phyloP scores from a whole-genome alignment of 345 rosid species.

The Eutrema japonicum region DNA sequence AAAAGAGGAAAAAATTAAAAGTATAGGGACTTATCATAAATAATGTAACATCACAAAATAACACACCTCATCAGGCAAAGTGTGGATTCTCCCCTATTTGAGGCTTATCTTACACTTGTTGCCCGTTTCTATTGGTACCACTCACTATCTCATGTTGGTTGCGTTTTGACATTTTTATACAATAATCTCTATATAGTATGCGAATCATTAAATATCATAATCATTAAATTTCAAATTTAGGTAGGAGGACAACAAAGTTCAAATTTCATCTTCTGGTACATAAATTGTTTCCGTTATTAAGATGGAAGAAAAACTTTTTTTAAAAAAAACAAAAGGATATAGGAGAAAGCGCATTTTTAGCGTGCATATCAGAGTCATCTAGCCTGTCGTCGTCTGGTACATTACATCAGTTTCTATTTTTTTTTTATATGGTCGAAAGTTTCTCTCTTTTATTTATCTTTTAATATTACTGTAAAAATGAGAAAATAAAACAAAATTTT shows the following conservation, averaged over 20 bases:
- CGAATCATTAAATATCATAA: constrained; percentile 12
- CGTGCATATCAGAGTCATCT: constrained; percentile 7
- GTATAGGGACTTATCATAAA: constrained; percentile 29
- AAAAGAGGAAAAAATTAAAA: constrained; percentile 1
- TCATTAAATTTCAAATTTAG: constrained; percentile 10
- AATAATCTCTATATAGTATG: constrained; percentile 7
- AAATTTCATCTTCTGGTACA: constrained; percentile 18
- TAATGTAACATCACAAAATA: constrained; percentile 24
- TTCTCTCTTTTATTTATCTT: neutral
- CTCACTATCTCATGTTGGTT: no score
- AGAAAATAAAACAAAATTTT: constrained; percentile 4
- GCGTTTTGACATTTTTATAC: constrained; percentile 32
- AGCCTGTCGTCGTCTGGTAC: constrained; percentile 28
- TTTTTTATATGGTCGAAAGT: neutral
- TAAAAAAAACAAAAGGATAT: neutral
- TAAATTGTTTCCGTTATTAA: neutral
- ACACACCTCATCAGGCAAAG: constrained; percentile 23
- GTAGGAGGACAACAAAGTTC: constrained; percentile 14
- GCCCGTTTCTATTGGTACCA: no score
- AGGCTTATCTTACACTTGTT: constrained; percentile 24
- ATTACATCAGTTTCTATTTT: constrained; percentile 21
- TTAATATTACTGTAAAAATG: neutral
- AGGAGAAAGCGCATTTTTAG: constrained; percentile 24
- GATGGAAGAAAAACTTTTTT: constrained; percentile 20
- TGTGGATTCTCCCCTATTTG: constrained; percentile 36